Evolutionary conservation across 192 early-diverging fungal species (phyloP), one percentile per base, ranked within the genome.

Genomic region (Coemansia sp.): DNA sequence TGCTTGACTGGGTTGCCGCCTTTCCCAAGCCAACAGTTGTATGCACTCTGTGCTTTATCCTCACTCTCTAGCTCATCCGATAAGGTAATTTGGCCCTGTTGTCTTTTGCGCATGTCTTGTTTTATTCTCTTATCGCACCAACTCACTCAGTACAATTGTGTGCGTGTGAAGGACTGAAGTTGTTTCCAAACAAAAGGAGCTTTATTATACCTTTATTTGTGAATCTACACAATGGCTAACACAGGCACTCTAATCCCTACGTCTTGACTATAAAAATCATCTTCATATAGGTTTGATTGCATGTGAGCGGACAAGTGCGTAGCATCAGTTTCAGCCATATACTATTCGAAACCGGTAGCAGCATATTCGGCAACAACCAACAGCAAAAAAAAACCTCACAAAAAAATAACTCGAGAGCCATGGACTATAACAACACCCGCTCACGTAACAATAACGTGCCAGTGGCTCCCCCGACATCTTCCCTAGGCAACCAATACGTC

Each of bases 361-460:
- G 48, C n/a, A 23, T 23, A 50, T 20, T 7, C 23, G 48, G 48
- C 19, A 50, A 50, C 48, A 50, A 50, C 9, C 41, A 23, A 23
- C 48, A 50, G 10, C 48, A 23, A 50, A 23, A 20, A 23, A 43
- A 43, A 43, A 14, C 9, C 7, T 9, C 6, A 43, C 4, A 43
- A 43, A 43, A 43, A 11, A 43, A 11, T 8, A 8, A 38, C 36
- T 38, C 4, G 43, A 46, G 43, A n/a, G 43, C 43, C 36, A 74
- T 79, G 71, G 69, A 67, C 15, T 64, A 73, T 41, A 54, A 62
- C 11, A 67, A 64, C 33, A 63, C 33, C 55, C 19, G 22, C 62
- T 41, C 60, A 13, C 67, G 67, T 50, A 73, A 64, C 65, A 61
- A 69, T 59, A 66, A 73, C 61, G 25, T 63, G 33, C 78, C 78